Percentiles rank a stretch among this genome's conserved stretches.
Conservation (phyloP, 176 grass and related monocot genomes). For the Carex pumila region DNA sequence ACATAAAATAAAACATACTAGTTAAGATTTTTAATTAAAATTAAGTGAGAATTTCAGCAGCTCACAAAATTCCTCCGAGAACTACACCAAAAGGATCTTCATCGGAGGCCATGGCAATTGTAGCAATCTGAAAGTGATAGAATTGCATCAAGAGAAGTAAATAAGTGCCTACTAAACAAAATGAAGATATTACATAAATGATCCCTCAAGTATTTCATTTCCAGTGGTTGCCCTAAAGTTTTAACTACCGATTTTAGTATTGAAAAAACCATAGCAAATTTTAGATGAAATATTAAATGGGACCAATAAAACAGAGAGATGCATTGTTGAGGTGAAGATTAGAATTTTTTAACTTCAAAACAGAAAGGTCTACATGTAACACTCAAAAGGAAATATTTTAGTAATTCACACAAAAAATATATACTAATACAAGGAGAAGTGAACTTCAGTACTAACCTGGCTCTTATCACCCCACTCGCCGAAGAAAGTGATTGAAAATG, state of each 20-base stretch:
- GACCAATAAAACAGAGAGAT: neutral
- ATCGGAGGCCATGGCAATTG: constrained; percentile 91
- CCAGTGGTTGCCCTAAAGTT: neutral
- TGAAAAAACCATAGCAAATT: neutral
- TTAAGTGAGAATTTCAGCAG: neutral
- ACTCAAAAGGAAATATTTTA: constrained; percentile 1
- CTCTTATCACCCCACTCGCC: constrained; percentile 99
- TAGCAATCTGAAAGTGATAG: constrained; percentile 63
- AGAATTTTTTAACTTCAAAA: neutral
- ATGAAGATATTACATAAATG: neutral
- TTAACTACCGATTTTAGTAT: neutral
- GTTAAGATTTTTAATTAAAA: neutral
- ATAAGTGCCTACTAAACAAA: neutral
- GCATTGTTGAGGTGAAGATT: neutral
- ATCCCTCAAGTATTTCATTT: neutral
- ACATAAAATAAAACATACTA: neutral
- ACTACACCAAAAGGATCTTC: constrained; percentile 91
- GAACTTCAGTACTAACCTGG: constrained; percentile 48
- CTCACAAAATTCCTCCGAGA: constrained; percentile 82
- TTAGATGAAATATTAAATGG: neutral
- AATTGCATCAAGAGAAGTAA: neutral
- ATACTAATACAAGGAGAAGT: neutral
- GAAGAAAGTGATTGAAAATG: constrained; percentile 99
- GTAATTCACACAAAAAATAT: neutral
- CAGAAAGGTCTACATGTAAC: neutral